Base-by-base conservation (phyloP, 1,284 basidiomycete genomes). In the Retiboletus flavoniger region DNA sequence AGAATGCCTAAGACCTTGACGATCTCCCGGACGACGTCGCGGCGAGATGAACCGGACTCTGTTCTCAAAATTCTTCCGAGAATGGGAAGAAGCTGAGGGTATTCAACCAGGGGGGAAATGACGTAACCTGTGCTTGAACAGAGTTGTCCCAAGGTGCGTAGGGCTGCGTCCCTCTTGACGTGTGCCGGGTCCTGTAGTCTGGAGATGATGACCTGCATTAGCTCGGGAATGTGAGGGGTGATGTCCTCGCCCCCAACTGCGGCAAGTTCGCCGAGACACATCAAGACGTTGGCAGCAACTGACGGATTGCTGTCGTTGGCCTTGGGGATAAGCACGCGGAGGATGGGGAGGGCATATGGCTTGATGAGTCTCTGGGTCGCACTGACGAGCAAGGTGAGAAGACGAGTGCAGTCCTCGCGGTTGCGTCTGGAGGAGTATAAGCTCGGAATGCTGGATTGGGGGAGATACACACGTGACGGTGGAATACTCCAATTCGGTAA, bases 401-500 rank as follows among this genome's bases (percentile, higher is more conserved):
- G 77, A 36, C 87, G 87, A 4, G 95, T 94, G 63, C 92, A 95
- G 63, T 98, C 94, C 71, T 99, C 97, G 55, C 95, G 89, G 65
- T 87, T 92, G 28, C 88, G 86, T 62, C 84, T 89, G 57, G 41
- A 44, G 40, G 53, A 36, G 21, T 7, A 19, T 54, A 45, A 58
- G 60, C 32, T 46, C 11, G 6, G 14, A 7, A 19, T 1, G 28
- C 5, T n/a, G 28, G 39, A 36, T 45, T 6, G 21, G 32, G 42
- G 34, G 44, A 21, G 46, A 26, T 4, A 76, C 84, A 57, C 66
- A 93, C 90, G 85, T 84, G 51, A 93, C 88, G 4, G 91, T 95
- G 4, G 96, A 94, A 69, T 98, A 99, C 73, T 99, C 96, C 45
- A 99, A 77, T 73, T 99, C 97, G 0, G 97, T 99, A 51, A 99